Percentiles rank a stretch among this genome's conserved stretches.
These are phyloP conservation scores for Krasilnikovozyma curviuscula DNA, from an alignment of 768 basidiomycete species.

Conservation along the genomic window DNA sequence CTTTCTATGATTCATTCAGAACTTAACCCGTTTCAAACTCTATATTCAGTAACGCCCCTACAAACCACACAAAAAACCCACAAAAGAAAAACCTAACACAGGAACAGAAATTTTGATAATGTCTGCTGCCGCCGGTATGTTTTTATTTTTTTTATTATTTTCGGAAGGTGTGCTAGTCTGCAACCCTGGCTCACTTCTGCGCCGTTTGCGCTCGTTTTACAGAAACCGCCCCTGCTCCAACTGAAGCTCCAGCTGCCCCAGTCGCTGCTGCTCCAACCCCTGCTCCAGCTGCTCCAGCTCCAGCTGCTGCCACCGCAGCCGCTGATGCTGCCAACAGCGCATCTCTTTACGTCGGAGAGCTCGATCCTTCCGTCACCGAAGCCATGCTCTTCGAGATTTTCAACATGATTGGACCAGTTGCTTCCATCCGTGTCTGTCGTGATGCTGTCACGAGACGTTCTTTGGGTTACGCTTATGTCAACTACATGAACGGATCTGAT, in stretches of 20 bases:
- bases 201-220: constrained; percentile 14
- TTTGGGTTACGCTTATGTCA: constrained; percentile 98
- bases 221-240: constrained; percentile 13
- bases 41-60: too few relatives aligned
- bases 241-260: constrained; percentile 6
- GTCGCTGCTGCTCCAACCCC: constrained; percentile 14
- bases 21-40: too few relatives aligned
- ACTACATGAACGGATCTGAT: constrained; percentile 87
- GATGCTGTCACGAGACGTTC: constrained; percentile 99
- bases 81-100: constrained; percentile 5
- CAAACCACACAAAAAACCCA: not conserved
- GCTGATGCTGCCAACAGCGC: constrained; percentile 20
- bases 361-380: constrained; percentile 93
- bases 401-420: constrained; percentile 98
- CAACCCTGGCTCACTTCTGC: not conserved
- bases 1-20: too few relatives aligned
- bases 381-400: constrained; percentile 99
- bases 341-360: constrained; percentile 96
- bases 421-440: constrained; percentile 97
- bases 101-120: not conserved
- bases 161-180: not conserved
- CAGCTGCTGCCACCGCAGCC: constrained; percentile 15
- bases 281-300: constrained; percentile 13
- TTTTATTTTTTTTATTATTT: not conserved
- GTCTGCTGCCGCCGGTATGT: not conserved